Evolutionary conservation across 768 basidiomycete genomes (phyloP), one percentile per base, ranked within the genome.

Genomic region (Auriscalpium vulgare): DNA sequence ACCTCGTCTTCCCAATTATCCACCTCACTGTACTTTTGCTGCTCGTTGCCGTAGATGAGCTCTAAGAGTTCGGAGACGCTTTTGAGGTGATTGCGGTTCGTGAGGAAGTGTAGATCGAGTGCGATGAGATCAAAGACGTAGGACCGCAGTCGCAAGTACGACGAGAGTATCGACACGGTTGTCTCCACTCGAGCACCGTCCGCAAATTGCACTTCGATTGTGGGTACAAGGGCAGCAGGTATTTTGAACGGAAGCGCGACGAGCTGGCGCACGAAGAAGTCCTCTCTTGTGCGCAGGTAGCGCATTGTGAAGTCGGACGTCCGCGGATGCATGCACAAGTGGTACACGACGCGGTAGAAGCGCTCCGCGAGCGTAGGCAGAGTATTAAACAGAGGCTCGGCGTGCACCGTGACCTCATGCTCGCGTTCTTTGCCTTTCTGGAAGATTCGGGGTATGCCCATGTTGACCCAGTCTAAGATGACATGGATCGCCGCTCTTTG

Each of bases 191-290:
- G 78, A 16, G 82, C 78, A 5, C 88, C 88, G 61, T 95, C 91
- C 29, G 70, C 72, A 65, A 91, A 93, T 37, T 80, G 67, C 10
- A 89, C 78, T 50, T 84, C 80, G 29, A 87, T 76, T 47, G 73
- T 74, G 0, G 82, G 78, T 6, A 79, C 78, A 38, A 73, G 56
- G 8, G 73, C 72, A 29, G 76, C 68, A 0, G 89, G 85, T 0
- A 79, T 78, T 56, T 77, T 75, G 29, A 84, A 80, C 1, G 93
- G 88, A 34, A 95, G 76, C 10, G 77, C 81, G 7, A 83, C 79
- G n/a, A 95, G 78, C 65, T 97, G 94, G 2, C 88, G 80, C 3
- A 83, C 82, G 64, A 94, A 93, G 73, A 94, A 97, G 64, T 94
- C 85, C 68, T 95, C 89, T 9, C 86, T 77, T 2, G 89, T 91